These are phyloP conservation scores for Aspergillus haitiensis DNA, from an alignment of 495 filamentous ascomycete species.

Conservation along the genomic window DNA sequence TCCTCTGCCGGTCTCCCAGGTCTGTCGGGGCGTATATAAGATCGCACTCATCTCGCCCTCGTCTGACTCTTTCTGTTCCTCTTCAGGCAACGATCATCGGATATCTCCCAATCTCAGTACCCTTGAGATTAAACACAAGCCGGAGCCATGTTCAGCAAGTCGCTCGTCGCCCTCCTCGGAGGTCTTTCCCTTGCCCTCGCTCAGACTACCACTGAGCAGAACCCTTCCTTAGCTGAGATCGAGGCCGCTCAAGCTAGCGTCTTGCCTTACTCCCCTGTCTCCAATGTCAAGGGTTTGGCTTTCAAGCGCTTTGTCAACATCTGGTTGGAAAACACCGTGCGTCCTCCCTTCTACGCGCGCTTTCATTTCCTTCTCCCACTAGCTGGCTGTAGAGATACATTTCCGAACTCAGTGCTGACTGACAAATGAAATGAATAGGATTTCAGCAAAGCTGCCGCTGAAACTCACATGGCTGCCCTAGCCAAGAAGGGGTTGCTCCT, in stretches of 20 bases:
- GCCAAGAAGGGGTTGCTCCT: slow-evolving; percentile 62
- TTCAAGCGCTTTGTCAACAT: slow-evolving; percentile 69
- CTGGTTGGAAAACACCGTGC: slow-evolving; percentile 72
- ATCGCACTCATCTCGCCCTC: background rate
- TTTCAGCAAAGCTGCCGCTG: slow-evolving; percentile 49
- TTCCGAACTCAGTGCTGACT: background rate
- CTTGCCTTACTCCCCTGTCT: slow-evolving; percentile 48
- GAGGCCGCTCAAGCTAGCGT: slow-evolving; percentile 31
- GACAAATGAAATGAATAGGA: slow-evolving; percentile 40
- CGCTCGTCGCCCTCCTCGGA: slow-evolving; percentile 26
- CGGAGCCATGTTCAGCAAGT: slow-evolving; percentile 23
- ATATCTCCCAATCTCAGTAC: background rate
- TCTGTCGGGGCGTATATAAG: slow-evolving; percentile 12
- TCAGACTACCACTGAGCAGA: slow-evolving; percentile 29
- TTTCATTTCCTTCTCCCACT: background rate
- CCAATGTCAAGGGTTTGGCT: slow-evolving; percentile 58
- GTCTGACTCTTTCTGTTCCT: slow-evolving; percentile 1
- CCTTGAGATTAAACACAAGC: background rate
- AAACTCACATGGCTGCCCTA: slow-evolving; percentile 56
- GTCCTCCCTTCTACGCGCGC: slow-evolving; percentile 16
- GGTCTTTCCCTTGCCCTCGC: slow-evolving; percentile 29
- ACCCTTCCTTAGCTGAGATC: slow-evolving; percentile 32
- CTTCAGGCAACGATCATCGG: background rate
- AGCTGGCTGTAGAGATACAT: too few relatives aligned
- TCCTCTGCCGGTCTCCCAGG: too few relatives aligned